phyloP scores from a whole-genome alignment of 805 yeast genomes.

The Candida peoriensis region DNA sequence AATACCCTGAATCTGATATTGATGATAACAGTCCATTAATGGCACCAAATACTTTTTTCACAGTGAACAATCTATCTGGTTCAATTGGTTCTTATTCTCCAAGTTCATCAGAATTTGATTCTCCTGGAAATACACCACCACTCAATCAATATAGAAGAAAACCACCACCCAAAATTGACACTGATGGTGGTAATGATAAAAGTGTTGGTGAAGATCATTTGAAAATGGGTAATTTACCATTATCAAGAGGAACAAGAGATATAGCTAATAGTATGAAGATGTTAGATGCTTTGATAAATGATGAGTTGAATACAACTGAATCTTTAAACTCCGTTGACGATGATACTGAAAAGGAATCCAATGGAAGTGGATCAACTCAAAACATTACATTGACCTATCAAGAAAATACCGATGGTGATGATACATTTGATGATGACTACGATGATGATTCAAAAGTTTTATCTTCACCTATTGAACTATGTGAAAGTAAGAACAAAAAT shows the following conservation, averaged over 20 bases:
- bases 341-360: constrained; percentile 9
- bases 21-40: constrained; percentile 20
- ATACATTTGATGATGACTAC: constrained; percentile 11
- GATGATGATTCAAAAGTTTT: constrained; percentile 11
- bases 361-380: neutral
- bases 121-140: constrained; percentile 28
- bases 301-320: constrained; percentile 15
- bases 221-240: constrained; percentile 29
- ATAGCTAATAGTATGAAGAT: constrained; percentile 33
- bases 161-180: constrained; percentile 9
- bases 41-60: constrained; percentile 26
- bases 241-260: constrained; percentile 36
- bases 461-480: constrained; percentile 20
- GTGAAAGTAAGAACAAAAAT: constrained; percentile 9
- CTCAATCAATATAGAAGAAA: constrained; percentile 11
- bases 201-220: constrained; percentile 14
- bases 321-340: constrained; percentile 12
- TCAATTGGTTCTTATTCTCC: constrained; percentile 45
- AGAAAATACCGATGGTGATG: constrained; percentile 7
- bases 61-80: constrained; percentile 28
- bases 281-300: constrained; percentile 29
- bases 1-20: constrained; percentile 15
- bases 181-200: too few species aligned
- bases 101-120: constrained; percentile 39
- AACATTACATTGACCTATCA: constrained; percentile 1